Base-by-base conservation (phyloP, 768 basidiomycete species). In the Amanita jacksonii region DNA sequence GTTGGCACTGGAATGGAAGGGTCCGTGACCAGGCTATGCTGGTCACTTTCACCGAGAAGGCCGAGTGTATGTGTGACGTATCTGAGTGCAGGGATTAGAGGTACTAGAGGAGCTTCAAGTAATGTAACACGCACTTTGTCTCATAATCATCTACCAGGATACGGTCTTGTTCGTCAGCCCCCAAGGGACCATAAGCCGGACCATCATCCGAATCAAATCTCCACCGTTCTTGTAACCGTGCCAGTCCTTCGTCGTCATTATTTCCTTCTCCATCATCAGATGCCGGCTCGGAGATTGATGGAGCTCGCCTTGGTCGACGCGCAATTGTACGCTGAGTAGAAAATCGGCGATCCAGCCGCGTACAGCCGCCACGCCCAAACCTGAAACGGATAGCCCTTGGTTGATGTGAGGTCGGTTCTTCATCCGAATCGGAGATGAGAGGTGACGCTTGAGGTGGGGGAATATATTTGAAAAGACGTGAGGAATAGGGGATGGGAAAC, bases 341-440 rank as follows among this genome's bases (percentile, higher is more conserved):
- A 46, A 66, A 60, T 10, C 81, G 76, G 38, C 94, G 75, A 62
- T 96, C 91, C 13, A 94, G 52, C 49, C 79, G 66, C 10, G 81
- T 57, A 22, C 87, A 76, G 3, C 93, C 93, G 25, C 85, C 87
- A 43, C 94, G 85, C 1, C 91, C 91, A 45, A 73, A 61, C 7
- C 94, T 83, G 38, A 83, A 54, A 48, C 93, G 85, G 45, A 90
- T 67, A 2, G 77, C 67, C 8, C 72, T 72, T 13, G 62, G 51
- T 37, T 57, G 50, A 27, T 48, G 56, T 31, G 60, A 53, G 48
- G 57, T 20, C 15, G 60, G 48, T 20, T 56, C 52, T 39, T 62
- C 51, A 8, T 64, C 60, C 3, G 62, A 61, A 32, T 50, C 28
- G 8, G 30, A 31, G 16, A 54, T 50, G 38, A 64, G 54, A 35